Conservation (phyloP, 805 yeast genomes). For the Blastobotrys peoriensis region DNA sequence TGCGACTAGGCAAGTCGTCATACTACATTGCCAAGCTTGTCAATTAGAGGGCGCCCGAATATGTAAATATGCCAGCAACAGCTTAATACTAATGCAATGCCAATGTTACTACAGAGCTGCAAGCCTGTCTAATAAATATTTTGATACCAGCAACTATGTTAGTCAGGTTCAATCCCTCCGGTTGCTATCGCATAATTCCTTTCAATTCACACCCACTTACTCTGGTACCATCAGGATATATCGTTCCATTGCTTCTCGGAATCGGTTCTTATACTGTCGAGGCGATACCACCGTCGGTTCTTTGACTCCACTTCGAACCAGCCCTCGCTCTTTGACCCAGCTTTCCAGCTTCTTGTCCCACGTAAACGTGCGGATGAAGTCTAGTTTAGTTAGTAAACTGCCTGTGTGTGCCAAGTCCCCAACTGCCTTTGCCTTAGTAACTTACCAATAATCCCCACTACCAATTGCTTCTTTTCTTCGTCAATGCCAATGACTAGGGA, state of each 20-base stretch:
- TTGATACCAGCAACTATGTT: constrained; percentile 8
- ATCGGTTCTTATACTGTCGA: constrained; percentile 86
- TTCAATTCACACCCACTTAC: too few relatives aligned
- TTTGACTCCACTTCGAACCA: constrained; percentile 79
- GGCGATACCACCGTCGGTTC: constrained; percentile 98
- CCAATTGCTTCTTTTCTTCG: constrained; percentile 49
- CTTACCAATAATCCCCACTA: constrained; percentile 78
- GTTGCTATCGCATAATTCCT: too few relatives aligned
- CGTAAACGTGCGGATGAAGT: constrained; percentile 90
- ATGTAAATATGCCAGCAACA: constrained; percentile 1
- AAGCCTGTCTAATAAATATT: too few relatives aligned
- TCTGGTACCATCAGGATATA: constrained; percentile 94
- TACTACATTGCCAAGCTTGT: constrained; percentile 27
- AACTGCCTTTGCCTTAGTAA: background rate
- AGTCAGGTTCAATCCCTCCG: too few relatives aligned
- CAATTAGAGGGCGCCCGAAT: too few relatives aligned
- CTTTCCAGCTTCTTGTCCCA: constrained; percentile 98
- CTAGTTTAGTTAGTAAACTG: constrained; percentile 24
- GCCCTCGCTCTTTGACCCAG: constrained; percentile 95
- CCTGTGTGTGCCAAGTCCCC: background rate
- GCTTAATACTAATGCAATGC: too few relatives aligned
- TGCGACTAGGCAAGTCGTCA: constrained; percentile 66
- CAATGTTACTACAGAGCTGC: too few relatives aligned
- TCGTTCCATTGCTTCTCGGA: constrained; percentile 96
- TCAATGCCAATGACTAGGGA: constrained; percentile 93